phyloP scores from a whole-genome alignment of 1,284 basidiomycete species.

The Amylostereum chailletii region DNA sequence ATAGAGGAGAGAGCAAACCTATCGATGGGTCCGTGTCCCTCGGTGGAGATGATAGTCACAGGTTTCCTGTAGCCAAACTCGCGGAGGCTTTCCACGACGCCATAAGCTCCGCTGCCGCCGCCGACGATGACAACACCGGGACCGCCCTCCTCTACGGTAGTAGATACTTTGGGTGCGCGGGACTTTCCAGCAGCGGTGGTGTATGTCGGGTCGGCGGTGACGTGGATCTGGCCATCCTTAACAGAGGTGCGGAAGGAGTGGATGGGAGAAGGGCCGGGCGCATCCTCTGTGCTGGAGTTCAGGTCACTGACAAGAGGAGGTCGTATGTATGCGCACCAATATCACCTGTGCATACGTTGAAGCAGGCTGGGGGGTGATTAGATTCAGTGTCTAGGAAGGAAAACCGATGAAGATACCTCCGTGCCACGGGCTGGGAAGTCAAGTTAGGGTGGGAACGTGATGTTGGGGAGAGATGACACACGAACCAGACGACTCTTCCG shows the following conservation, averaged over 20 bases:
- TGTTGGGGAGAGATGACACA: slow-evolving; percentile 4
- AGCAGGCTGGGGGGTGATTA: slow-evolving; percentile 57
- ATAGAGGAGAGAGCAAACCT: slow-evolving; percentile 33
- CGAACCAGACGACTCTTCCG: slow-evolving; percentile 73
- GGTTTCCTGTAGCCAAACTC: slow-evolving; percentile 76
- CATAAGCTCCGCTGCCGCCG: slow-evolving; percentile 78
- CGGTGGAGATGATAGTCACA: slow-evolving; percentile 77
- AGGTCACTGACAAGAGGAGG: not conserved
- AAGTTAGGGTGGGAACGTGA: not conserved
- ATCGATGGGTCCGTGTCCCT: slow-evolving; percentile 81
- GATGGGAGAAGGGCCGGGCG: slow-evolving; percentile 81
- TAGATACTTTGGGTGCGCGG: slow-evolving; percentile 45
- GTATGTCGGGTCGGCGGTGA: slow-evolving; percentile 64
- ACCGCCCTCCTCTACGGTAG: slow-evolving; percentile 20
- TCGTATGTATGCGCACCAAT: slow-evolving; percentile 38
- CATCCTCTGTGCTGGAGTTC: slow-evolving; percentile 59
- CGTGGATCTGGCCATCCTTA: slow-evolving; percentile 70
- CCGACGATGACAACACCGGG: slow-evolving; percentile 79
- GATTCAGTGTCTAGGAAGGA: not conserved
- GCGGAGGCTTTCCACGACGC: slow-evolving; percentile 77
- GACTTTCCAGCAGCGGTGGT: slow-evolving; percentile 67
- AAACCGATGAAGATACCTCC: slow-evolving; percentile 44
- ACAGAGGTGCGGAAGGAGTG: slow-evolving; percentile 74
- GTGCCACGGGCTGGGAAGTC: slow-evolving; percentile 71
- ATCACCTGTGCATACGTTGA: slow-evolving; percentile 76